A percentile compares a stretch with the other conserved stretches of the same genome.
Conservation (phyloP, 2,329 filamentous ascomycete species). For the Beauveria medogensis region DNA sequence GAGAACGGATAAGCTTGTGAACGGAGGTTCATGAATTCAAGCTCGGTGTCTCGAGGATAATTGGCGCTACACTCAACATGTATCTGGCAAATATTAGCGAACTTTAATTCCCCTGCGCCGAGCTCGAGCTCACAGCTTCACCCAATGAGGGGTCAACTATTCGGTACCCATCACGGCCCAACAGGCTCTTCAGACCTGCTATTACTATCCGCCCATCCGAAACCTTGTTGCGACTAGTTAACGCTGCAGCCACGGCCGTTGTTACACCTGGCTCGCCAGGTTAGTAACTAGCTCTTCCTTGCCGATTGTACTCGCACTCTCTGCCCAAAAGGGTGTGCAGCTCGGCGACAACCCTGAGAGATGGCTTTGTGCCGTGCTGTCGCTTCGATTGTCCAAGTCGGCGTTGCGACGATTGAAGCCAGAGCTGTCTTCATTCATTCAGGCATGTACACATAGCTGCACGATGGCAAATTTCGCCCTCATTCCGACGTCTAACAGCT, state of each 20-base stretch:
- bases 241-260: neutral
- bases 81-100: neutral
- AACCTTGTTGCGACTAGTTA: neutral
- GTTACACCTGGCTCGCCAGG: neutral
- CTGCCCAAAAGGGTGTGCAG: neutral
- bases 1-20: neutral
- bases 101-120: neutral
- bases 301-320: neutral
- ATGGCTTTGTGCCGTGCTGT: neutral
- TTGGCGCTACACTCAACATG: neutral
- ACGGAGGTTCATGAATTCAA: neutral
- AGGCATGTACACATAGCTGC: neutral
- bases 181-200: neutral
- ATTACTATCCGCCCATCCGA: neutral
- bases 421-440: neutral
- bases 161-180: neutral
- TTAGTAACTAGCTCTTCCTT: neutral
- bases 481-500: neutral
- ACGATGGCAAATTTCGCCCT: neutral
- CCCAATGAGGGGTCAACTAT: neutral
- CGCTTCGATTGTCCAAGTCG: neutral
- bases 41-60: too few relatives aligned
- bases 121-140: neutral
- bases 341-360: conserved; percentile 1
- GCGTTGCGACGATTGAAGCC: neutral